Percentiles rank a stretch among this genome's conserved stretches.
Conservation (phyloP, 257 asterid species). For the Lavandula angustifolia region DNA sequence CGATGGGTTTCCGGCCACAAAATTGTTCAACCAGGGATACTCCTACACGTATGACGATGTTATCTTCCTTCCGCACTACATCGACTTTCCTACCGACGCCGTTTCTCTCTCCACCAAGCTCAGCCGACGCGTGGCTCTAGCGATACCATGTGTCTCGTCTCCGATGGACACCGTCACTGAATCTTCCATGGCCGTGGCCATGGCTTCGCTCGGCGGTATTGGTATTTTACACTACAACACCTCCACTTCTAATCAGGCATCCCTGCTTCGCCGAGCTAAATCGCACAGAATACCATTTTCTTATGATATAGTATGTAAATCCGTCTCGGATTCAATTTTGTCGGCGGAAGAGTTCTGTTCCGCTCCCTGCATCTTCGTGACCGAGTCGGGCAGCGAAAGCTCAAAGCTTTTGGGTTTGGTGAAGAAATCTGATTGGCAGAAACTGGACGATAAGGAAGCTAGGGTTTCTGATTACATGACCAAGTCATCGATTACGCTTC, state of each 20-base stretch:
- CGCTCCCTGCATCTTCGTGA: constrained; percentile 63
- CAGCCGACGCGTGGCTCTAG: constrained; percentile 56
- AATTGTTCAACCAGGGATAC: constrained; percentile 76
- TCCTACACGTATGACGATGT: constrained; percentile 95
- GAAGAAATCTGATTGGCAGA: constrained; percentile 60
- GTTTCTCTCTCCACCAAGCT: constrained; percentile 75
- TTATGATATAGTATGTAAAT: constrained; percentile 46
- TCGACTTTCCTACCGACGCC: constrained; percentile 83
- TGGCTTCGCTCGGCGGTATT: constrained; percentile 84
- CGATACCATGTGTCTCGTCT: constrained; percentile 87
- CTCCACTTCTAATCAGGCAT: constrained; percentile 53
- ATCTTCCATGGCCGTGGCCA: constrained; percentile 82
- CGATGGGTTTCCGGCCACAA: constrained; percentile 71
- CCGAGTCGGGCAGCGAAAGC: constrained; percentile 48
- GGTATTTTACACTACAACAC: constrained; percentile 75
- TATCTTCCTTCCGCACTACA: constrained; percentile 87
- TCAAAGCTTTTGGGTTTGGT: constrained; percentile 61
- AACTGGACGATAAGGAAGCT: constrained; percentile 45
- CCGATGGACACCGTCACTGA: constrained; percentile 97
- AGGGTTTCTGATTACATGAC: constrained; percentile 63
- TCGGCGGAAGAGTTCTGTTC: constrained; percentile 54
- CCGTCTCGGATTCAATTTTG: constrained; percentile 56
- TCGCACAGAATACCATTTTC: constrained; percentile 66
- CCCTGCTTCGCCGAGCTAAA: constrained; percentile 64
- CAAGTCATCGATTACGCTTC: constrained; percentile 42